Evolutionary conservation across 2,329 filamentous ascomycete species (phyloP).

Genomic region (Cercospora citrullina): DNA sequence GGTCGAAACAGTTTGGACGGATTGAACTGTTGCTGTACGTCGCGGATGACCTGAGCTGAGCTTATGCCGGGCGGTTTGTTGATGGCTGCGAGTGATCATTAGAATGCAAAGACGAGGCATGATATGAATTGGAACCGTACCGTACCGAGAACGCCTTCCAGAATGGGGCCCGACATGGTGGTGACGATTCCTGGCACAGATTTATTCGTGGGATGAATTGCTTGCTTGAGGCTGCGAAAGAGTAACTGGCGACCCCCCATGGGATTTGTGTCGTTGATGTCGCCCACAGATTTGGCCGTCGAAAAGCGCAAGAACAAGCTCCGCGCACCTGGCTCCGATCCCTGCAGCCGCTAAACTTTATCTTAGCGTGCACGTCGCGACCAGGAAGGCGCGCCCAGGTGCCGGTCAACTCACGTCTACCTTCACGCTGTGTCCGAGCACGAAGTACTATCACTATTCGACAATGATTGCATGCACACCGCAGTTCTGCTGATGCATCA

Average conservation of each 20-base stretch:
- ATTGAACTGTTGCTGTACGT: slow-evolving; percentile 82
- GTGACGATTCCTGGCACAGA: slow-evolving; percentile 1
- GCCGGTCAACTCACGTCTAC: neutral
- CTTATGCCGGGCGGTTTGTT: slow-evolving; percentile 87
- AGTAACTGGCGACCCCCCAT: slow-evolving; percentile 32
- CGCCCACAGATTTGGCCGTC: neutral
- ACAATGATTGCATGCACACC: slow-evolving; percentile 14
- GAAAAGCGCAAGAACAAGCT: neutral
- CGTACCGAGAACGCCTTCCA: slow-evolving; percentile 65
- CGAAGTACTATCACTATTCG: neutral
- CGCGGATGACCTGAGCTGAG: slow-evolving; percentile 87
- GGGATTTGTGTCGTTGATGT: neutral
- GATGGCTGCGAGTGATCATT: slow-evolving; percentile 62
- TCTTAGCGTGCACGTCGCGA: slow-evolving; percentile 4
- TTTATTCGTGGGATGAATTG: slow-evolving; percentile 5
- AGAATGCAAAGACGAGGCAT: slow-evolving; percentile 13
- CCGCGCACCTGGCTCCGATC: neutral
- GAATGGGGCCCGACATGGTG: slow-evolving; percentile 27
- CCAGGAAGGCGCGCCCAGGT: slow-evolving; percentile 1
- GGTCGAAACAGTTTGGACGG: slow-evolving; percentile 76
- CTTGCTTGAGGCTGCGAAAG: slow-evolving; percentile 28
- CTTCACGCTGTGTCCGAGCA: neutral
- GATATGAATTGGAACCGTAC: slow-evolving; percentile 26
- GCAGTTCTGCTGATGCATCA: neutral
- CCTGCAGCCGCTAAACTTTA: neutral